A percentile compares a stretch with the other conserved stretches of the same genome.
phyloP scores from a whole-genome alignment of 495 filamentous ascomycete genomes.

The Trichoderma gamsii region DNA sequence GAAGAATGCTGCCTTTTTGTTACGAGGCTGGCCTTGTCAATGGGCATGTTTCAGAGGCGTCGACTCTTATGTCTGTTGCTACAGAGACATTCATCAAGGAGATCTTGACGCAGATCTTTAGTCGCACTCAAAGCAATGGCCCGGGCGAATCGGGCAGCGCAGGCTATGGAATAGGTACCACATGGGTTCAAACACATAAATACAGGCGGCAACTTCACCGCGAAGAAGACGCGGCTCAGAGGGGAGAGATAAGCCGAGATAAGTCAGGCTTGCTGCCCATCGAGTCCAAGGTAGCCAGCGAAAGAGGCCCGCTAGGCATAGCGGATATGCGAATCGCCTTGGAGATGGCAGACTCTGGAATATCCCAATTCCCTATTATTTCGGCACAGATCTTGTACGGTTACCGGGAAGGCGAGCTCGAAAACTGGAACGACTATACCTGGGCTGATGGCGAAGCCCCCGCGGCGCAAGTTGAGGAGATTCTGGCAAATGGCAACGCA shows the following conservation, averaged over 20 bases:
- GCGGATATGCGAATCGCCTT: slow-evolving; percentile 72
- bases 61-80: slow-evolving; percentile 82
- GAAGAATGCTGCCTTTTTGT: slow-evolving; percentile 87
- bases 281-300: slow-evolving; percentile 62
- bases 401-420: slow-evolving; percentile 71
- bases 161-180: slow-evolving; percentile 55
- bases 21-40: slow-evolving; percentile 83
- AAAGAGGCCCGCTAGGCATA: slow-evolving; percentile 63
- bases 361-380: slow-evolving; percentile 72
- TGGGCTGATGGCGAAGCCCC: slow-evolving; percentile 37
- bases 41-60: slow-evolving; percentile 63
- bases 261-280: slow-evolving; percentile 72
- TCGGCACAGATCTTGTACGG: slow-evolving; percentile 62
- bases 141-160: slow-evolving; percentile 51
- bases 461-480: slow-evolving; percentile 14
- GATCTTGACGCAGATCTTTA: slow-evolving; percentile 69
- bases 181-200: slow-evolving; percentile 70
- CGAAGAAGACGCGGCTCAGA: slow-evolving; percentile 62
- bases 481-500: slow-evolving; percentile 5
- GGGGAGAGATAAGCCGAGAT: slow-evolving; percentile 58
- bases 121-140: slow-evolving; percentile 71
- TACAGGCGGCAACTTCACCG: slow-evolving; percentile 65
- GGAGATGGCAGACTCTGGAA: slow-evolving; percentile 62
- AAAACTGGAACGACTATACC: slow-evolving; percentile 51
- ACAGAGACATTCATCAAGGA: slow-evolving; percentile 92